Conservation (phyloP, 2,329 filamentous ascomycete species). For the Ophiostoma novo-ulmi region DNA sequence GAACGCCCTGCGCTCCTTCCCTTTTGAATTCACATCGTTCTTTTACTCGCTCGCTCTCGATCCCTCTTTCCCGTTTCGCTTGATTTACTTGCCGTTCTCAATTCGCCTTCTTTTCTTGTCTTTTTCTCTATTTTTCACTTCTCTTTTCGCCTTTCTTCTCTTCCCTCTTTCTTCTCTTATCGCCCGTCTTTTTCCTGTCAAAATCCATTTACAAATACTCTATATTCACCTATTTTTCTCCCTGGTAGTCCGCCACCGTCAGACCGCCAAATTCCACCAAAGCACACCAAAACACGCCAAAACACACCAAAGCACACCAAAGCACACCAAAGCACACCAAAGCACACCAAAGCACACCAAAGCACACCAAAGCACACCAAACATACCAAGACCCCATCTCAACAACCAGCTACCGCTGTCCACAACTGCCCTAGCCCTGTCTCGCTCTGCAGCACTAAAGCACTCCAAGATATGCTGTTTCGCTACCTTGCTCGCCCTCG, state of each 20-base stretch:
- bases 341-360: not conserved
- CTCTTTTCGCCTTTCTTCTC: not conserved
- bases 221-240: not conserved
- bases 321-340: not conserved
- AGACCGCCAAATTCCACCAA: not conserved
- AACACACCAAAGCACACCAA: not conserved
- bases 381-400: not conserved
- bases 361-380: not conserved
- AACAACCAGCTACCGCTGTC: not conserved
- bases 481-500: not conserved
- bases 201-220: not conserved
- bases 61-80: slow-evolving; percentile 1
- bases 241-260: not conserved
- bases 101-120: not conserved
- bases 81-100: not conserved
- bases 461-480: not conserved
- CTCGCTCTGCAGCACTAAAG: not conserved
- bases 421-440: slow-evolving; percentile 14
- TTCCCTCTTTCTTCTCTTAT: not conserved
- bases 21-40: not conserved
- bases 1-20: not conserved
- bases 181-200: not conserved
- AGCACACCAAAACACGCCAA: not conserved
- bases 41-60: slow-evolving; percentile 7
- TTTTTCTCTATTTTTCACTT: not conserved